Conservation (phyloP, 805 yeast genomes). For the Yamadazyma tumulicola region DNA sequence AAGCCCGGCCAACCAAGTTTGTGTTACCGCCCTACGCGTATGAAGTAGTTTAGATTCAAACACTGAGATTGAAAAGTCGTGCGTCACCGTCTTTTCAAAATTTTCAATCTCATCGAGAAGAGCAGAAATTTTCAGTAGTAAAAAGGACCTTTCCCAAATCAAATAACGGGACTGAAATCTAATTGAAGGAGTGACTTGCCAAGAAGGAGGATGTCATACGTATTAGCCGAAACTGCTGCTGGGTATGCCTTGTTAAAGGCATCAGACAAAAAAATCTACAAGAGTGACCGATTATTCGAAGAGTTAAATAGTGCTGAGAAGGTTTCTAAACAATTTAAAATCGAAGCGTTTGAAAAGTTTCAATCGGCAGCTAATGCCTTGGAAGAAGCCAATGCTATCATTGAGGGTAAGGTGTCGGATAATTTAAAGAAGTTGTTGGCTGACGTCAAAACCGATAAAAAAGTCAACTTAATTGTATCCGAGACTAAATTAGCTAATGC, state of each 20-base stretch:
- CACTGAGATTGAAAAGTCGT: neutral
- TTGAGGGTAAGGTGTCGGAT: constrained; percentile 90
- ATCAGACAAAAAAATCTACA: constrained; percentile 94
- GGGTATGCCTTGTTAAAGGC: constrained; percentile 98
- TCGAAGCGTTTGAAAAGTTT: constrained; percentile 94
- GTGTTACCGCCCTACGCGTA: no score
- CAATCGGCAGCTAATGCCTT: constrained; percentile 92
- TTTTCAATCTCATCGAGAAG: constrained; percentile 2
- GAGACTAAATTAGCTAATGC: constrained; percentile 96
- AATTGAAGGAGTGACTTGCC: no score
- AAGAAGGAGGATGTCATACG: constrained; percentile 72
- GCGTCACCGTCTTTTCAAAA: constrained; percentile 1
- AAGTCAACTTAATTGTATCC: constrained; percentile 82
- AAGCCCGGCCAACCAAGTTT: no score
- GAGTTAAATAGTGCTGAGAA: constrained; percentile 81
- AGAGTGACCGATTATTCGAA: constrained; percentile 66
- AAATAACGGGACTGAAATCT: no score
- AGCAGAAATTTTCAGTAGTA: neutral
- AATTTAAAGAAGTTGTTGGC: constrained; percentile 75
- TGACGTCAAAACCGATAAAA: constrained; percentile 75
- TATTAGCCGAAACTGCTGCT: constrained; percentile 96
- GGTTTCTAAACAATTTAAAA: constrained; percentile 85
- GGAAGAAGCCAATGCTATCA: constrained; percentile 88
- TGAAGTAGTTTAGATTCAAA: no score
- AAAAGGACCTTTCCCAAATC: no score